These are phyloP conservation scores for apple (Malus domestica) DNA, from an alignment of 306 rosid species.

Conservation along the genomic window DNA sequence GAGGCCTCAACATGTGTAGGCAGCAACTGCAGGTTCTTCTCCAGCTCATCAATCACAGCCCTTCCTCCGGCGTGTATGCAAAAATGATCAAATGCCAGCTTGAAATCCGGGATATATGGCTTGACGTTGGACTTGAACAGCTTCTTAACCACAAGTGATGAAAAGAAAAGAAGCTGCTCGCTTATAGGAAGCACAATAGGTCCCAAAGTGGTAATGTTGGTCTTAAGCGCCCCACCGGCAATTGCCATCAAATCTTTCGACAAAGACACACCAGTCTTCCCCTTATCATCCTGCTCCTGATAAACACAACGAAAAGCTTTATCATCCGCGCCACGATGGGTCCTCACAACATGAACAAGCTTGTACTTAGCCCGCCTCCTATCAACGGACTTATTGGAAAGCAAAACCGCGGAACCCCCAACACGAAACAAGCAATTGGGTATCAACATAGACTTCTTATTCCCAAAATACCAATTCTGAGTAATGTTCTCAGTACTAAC, in stretches of 20 bases:
- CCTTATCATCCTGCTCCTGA: slow-evolving; percentile 61
- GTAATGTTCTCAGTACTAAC: slow-evolving; percentile 73
- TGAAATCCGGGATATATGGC: slow-evolving; percentile 74
- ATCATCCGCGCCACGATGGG: slow-evolving; percentile 63
- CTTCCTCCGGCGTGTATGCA: slow-evolving; percentile 79
- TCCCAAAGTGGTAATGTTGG: slow-evolving; percentile 65
- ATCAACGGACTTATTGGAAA: slow-evolving; percentile 47
- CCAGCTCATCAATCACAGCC: slow-evolving; percentile 79
- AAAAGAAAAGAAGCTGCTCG: slow-evolving; percentile 69
- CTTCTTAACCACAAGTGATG: slow-evolving; percentile 48
- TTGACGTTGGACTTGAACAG: slow-evolving; percentile 40
- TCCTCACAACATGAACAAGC: slow-evolving; percentile 64
- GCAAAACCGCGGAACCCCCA: slow-evolving; percentile 50
- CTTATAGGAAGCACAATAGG: slow-evolving; percentile 76
- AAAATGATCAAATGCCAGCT: slow-evolving; percentile 72
- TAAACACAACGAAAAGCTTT: slow-evolving; percentile 67
- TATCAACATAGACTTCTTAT: slow-evolving; percentile 65
- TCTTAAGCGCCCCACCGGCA: slow-evolving; percentile 67
- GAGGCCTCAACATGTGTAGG: slow-evolving; percentile 76
- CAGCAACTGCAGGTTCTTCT: slow-evolving; percentile 62
- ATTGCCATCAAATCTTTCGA: slow-evolving; percentile 77
- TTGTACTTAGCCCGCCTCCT: slow-evolving; percentile 51
- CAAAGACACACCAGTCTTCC: slow-evolving; percentile 68
- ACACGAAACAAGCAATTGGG: slow-evolving; percentile 73
- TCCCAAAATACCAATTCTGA: slow-evolving; percentile 74